phyloP scores from a whole-genome alignment of 148 eudicot species.

The Beta vulgaris region DNA sequence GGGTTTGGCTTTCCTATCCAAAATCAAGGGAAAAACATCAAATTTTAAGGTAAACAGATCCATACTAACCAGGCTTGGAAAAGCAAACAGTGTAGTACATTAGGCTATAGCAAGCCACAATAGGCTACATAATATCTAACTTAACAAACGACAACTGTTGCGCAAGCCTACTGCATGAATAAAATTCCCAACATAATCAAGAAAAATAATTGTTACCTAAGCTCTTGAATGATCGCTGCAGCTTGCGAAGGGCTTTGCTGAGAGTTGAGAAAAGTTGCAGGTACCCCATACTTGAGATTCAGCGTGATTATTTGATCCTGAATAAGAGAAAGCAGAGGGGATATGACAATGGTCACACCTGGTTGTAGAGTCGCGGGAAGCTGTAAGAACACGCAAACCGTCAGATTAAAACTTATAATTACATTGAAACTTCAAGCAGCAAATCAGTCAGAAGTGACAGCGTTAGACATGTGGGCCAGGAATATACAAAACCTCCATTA shows the following conservation, averaged over 20 bases:
- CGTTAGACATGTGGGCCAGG: background rate
- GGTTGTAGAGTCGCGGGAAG: constrained; percentile 86
- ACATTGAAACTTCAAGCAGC: background rate
- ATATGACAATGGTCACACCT: constrained; percentile 90
- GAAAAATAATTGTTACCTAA: constrained; percentile 47
- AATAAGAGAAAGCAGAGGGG: constrained; percentile 94
- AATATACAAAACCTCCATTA: no score
- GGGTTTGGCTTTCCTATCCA: constrained; percentile 76
- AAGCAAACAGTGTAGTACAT: background rate
- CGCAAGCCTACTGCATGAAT: background rate
- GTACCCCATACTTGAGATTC: constrained; percentile 83
- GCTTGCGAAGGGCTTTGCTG: constrained; percentile 90
- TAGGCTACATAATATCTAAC: background rate
- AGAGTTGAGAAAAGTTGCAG: constrained; percentile 94
- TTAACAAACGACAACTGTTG: background rate
- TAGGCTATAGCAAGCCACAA: background rate
- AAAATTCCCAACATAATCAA: background rate
- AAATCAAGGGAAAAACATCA: constrained; percentile 6
- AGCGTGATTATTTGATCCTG: constrained; percentile 96
- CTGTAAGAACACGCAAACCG: constrained; percentile 37
- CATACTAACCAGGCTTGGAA: background rate
- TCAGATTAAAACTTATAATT: background rate
- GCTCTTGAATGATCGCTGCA: constrained; percentile 78
- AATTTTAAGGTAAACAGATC: background rate
- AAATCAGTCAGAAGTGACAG: background rate